Evolutionary conservation across 2,329 filamentous ascomycete genomes (phyloP), one percentile per base, ranked within the genome.

Genomic region (Fusarium pseudonygamai): DNA sequence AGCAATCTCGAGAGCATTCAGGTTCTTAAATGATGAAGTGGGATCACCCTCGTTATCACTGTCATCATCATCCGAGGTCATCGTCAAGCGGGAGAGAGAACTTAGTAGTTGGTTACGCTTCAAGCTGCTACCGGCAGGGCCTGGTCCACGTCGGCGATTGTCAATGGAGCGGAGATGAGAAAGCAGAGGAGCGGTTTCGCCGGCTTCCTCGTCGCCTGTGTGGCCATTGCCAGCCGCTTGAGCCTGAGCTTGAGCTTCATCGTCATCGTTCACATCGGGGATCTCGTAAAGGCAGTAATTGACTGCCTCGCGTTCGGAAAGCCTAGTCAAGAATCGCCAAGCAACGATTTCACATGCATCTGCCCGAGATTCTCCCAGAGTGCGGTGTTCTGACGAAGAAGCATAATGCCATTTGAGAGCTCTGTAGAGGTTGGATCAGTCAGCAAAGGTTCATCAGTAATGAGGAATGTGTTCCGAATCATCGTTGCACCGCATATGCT

Each of bases 1-100:
- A 32, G 94, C 94, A 77, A 97, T 95, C 79, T 97, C 94, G 22
- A 98, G 86, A 4, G 94, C 94, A 80, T 96, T 97, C 53, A 97
- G 86, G 24, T 92, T 91, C 40, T 91, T 90, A 79, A 97, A 97
- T 2, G 91, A 89, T 1, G 89, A 87, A 0, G 92, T 93, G 34
- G 93, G 90, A 56, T 93, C 89, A 13, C 89, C 86, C 8, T 88
- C 85, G 7, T 85, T 84, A 2, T 81, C 78, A 11, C 80, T 71
- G 26, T 83, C 81, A 53, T 83, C 83, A 46, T 81, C 80, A 30
- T 76, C 75, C 24, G 79, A 80, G 49, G 80, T 77, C 77, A 78
- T 79, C 32, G 87, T 89, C 59, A 91, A 83, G 40, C 85, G 85
- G 5, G 88, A 88, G 45, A 91, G 84, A 22, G 89, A 89, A 63